These are phyloP conservation scores for Tremellales sp. DNA, from an alignment of 1,284 basidiomycete species.

Conservation along the genomic window DNA sequence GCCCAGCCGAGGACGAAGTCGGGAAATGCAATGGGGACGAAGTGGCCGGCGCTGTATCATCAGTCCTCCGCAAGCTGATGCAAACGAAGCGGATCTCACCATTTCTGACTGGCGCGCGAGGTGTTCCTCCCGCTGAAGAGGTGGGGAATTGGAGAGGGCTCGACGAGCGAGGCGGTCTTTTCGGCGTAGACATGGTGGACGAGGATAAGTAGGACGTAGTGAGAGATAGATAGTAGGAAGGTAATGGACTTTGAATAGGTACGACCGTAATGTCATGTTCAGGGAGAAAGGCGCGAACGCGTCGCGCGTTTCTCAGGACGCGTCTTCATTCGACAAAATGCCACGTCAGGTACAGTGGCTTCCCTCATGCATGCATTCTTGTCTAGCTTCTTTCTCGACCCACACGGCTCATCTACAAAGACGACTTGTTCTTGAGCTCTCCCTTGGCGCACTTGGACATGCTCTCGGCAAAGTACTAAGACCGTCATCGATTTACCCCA, in stretches of 20 bases:
- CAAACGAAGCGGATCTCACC: not conserved
- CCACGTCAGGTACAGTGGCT: no score
- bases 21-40: constrained; percentile 67
- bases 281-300: constrained; percentile 1
- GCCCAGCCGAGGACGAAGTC: constrained; percentile 60
- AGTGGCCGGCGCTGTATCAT: constrained; percentile 50
- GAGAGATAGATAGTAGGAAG: constrained; percentile 2
- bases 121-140: constrained; percentile 35
- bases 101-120: constrained; percentile 13
- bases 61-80: not conserved
- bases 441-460: constrained; percentile 78
- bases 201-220: constrained; percentile 1
- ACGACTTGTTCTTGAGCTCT: constrained; percentile 54
- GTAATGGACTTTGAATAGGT: constrained; percentile 12
- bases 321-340: not conserved
- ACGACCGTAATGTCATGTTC: not conserved
- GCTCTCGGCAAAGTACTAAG: constrained; percentile 77
- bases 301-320: constrained; percentile 3
- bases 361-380: constrained; percentile 1
- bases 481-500: not conserved
- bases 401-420: constrained; percentile 7
- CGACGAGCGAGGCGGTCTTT: constrained; percentile 23
- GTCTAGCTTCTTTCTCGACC: not conserved
- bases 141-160: constrained; percentile 42
- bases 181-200: constrained; percentile 28